Percentiles rank a stretch among this genome's conserved stretches.
Evolutionary conservation across 2,329 filamentous ascomycete species (phyloP).

Genomic region (Clarireedia homoeocarpa): DNA sequence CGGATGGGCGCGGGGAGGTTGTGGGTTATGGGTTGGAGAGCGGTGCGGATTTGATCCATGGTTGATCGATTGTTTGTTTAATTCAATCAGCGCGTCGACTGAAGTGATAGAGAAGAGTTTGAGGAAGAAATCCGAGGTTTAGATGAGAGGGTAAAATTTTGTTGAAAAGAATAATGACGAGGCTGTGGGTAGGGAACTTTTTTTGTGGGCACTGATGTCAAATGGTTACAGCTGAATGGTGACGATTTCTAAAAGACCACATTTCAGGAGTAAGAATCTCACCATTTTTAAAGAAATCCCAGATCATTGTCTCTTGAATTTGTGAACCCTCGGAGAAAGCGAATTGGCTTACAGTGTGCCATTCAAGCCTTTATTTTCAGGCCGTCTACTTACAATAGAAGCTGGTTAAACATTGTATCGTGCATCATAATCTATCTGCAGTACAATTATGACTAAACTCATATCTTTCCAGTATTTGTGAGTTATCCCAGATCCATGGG

Average conservation of each 20-base stretch:
- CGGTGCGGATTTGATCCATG: conserved; percentile 56
- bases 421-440: too few relatives aligned
- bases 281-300: too few relatives aligned
- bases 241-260: neutral
- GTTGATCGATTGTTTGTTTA: neutral
- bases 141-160: neutral
- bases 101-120: neutral
- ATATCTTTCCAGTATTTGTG: too few relatives aligned
- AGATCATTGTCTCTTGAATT: too few relatives aligned
- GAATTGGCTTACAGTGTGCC: too few relatives aligned
- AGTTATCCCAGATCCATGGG: too few relatives aligned
- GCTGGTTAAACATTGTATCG: too few relatives aligned
- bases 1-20: conserved; percentile 67
- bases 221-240: neutral
- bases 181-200: neutral
- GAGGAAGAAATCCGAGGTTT: neutral
- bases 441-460: too few relatives aligned
- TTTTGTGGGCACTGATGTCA: neutral
- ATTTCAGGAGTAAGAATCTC: neutral
- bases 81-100: neutral
- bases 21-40: conserved; percentile 60
- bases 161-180: neutral
- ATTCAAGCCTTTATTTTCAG: too few relatives aligned
- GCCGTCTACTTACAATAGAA: too few relatives aligned
- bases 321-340: too few relatives aligned